Evolutionary conservation across 2,329 filamentous ascomycete genomes (phyloP).

Genomic region (Periconia macrospinosa): DNA sequence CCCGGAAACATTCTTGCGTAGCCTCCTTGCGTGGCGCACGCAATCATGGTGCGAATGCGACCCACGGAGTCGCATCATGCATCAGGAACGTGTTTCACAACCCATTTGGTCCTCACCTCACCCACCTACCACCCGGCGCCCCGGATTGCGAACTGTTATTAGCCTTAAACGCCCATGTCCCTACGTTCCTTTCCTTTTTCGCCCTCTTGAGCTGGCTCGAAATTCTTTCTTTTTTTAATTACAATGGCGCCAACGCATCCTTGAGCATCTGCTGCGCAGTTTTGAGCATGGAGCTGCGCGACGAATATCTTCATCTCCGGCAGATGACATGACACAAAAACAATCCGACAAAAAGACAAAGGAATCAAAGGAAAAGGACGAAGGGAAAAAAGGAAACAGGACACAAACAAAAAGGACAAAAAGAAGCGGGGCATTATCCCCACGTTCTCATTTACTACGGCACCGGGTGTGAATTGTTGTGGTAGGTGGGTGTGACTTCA

Average conservation of each 20-base stretch:
- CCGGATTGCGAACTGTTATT: constrained; percentile 22
- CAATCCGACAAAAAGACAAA: constrained; percentile 15
- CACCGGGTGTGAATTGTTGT: constrained; percentile 1
- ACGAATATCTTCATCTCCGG: constrained; percentile 19
- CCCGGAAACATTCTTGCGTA: constrained; percentile 1
- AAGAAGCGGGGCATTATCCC: constrained; percentile 18
- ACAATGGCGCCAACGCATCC: constrained; percentile 18
- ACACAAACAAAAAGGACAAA: constrained; percentile 5
- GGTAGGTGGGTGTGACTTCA: constrained; percentile 7
- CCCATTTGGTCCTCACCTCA: constrained; percentile 17
- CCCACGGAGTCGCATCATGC: constrained; percentile 34
- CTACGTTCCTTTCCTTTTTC: constrained; percentile 11
- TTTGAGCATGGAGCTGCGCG: constrained; percentile 32
- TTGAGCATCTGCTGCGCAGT: constrained; percentile 26
- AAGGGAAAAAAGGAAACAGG: no score
- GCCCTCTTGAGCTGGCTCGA: constrained; percentile 7
- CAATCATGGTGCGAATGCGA: constrained; percentile 23
- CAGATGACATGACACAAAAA: constrained; percentile 20
- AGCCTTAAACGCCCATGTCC: constrained; percentile 14
- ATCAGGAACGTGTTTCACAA: constrained; percentile 33
- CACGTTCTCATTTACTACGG: constrained; percentile 17
- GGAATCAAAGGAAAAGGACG: constrained; percentile 6
- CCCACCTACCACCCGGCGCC: constrained; percentile 8
- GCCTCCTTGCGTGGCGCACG: constrained; percentile 17
- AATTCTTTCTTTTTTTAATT: constrained; percentile 1